phyloP scores from a whole-genome alignment of 331 rosid genomes.

The Quercus lobata region DNA sequence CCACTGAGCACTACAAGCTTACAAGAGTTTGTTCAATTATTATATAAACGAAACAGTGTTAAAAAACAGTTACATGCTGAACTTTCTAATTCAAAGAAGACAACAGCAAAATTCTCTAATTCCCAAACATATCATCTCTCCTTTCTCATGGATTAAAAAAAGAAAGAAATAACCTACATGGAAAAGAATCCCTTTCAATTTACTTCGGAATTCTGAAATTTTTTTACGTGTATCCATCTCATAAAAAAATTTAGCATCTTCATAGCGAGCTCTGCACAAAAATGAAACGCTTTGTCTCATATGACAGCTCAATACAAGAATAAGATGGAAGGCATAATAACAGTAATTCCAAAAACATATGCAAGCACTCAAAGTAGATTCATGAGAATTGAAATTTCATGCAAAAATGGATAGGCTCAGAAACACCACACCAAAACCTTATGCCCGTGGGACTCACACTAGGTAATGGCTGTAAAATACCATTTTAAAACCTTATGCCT shows the following conservation, averaged over 20 bases:
- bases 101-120: background rate
- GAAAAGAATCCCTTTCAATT: conserved; percentile 78
- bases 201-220: conserved; percentile 66
- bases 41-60: background rate
- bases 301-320: conserved; percentile 6
- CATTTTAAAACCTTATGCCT: background rate
- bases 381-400: background rate
- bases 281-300: background rate
- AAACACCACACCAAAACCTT: background rate
- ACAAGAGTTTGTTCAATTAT: background rate
- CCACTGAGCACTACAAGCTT: background rate
- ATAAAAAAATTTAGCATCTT: conserved; percentile 96
- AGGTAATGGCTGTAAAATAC: background rate
- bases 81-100: conserved; percentile 7
- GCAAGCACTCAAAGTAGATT: background rate
- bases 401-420: background rate
- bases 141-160: background rate
- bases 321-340: background rate
- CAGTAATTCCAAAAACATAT: background rate
- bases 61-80: conserved; percentile 1
- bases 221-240: conserved; percentile 74
- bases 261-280: conserved; percentile 85
- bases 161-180: conserved; percentile 54
- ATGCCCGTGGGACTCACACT: background rate
- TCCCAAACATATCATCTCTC: background rate